Evolutionary conservation across 352 stramenopile genomes (phyloP).

Genomic region (Phytopythium ostracodes): DNA sequence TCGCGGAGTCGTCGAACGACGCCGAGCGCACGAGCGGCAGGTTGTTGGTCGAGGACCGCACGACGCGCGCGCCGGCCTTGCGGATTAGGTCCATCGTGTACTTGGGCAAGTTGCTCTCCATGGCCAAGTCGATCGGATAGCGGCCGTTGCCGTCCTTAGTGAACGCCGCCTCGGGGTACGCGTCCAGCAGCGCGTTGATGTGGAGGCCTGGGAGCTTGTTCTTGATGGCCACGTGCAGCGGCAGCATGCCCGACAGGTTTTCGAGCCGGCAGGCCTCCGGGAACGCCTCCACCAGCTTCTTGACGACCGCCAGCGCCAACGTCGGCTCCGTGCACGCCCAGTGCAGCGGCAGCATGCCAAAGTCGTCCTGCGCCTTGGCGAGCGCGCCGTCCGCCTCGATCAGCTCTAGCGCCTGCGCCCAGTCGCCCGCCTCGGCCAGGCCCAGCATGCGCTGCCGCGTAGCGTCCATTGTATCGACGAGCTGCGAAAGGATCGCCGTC

Average conservation of each 20-base stretch:
- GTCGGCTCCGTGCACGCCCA: constrained; percentile 73
- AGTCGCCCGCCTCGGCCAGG: constrained; percentile 66
- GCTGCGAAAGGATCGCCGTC: neutral
- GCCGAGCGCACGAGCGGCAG: constrained; percentile 26
- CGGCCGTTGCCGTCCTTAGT: constrained; percentile 47
- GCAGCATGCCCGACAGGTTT: constrained; percentile 78
- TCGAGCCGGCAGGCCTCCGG: constrained; percentile 50
- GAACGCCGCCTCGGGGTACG: constrained; percentile 35
- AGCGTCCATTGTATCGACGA: constrained; percentile 23
- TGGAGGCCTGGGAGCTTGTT: constrained; percentile 58
- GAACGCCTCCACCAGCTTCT: constrained; percentile 44
- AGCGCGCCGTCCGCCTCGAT: constrained; percentile 32
- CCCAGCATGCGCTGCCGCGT: constrained; percentile 42
- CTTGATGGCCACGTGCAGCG: constrained; percentile 76
- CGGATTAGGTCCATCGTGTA: constrained; percentile 71
- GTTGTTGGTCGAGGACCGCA: constrained; percentile 25
- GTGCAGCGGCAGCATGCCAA: constrained; percentile 81
- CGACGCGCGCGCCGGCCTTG: constrained; percentile 39
- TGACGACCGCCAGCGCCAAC: constrained; percentile 42
- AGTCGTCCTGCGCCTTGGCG: constrained; percentile 70
- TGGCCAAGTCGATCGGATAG: constrained; percentile 64
- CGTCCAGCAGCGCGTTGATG: constrained; percentile 50
- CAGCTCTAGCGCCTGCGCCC: constrained; percentile 43
- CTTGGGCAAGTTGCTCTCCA: constrained; percentile 54
- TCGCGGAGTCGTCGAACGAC: constrained; percentile 30